Evolutionary conservation across 257 asterid species (phyloP).

Genomic region (Rubia yunnanensis): DNA sequence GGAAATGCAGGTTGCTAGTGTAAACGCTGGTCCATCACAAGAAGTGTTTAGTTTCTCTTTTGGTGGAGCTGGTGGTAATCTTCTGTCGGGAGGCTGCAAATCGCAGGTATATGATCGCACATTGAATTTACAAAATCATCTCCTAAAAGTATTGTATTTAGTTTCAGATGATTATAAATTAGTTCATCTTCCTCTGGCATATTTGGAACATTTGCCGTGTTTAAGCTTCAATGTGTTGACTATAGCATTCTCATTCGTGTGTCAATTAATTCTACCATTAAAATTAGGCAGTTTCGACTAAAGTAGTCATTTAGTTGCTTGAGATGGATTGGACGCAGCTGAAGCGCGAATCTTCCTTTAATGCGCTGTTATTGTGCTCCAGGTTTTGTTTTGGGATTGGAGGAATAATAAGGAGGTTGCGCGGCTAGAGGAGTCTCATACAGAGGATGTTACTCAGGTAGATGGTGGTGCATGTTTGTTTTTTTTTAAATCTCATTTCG

Average conservation of each 20-base stretch:
- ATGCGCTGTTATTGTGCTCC: neutral
- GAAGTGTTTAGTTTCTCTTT: constrained; percentile 86
- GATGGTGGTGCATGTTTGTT: constrained; percentile 2
- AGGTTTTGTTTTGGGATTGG: constrained; percentile 89
- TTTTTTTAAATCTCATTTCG: neutral
- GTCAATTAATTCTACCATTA: neutral
- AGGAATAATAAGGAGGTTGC: constrained; percentile 71
- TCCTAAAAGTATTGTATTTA: no score
- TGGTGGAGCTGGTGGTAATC: constrained; percentile 69
- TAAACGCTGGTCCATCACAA: constrained; percentile 53
- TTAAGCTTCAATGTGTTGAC: neutral
- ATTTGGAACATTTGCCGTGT: neutral
- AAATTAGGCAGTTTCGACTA: neutral
- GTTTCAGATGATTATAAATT: no score
- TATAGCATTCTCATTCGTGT: neutral
- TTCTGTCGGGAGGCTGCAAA: constrained; percentile 74
- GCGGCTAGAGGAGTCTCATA: constrained; percentile 82
- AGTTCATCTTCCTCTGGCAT: neutral
- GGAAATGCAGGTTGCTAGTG: constrained; percentile 51
- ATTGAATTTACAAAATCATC: neutral
- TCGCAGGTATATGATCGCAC: constrained; percentile 42
- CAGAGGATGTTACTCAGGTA: constrained; percentile 96
- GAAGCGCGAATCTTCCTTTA: neutral
- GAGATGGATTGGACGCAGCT: neutral
- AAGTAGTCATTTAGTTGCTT: neutral